phyloP scores from a whole-genome alignment of 345 rosid genomes.

The Citrus medica region DNA sequence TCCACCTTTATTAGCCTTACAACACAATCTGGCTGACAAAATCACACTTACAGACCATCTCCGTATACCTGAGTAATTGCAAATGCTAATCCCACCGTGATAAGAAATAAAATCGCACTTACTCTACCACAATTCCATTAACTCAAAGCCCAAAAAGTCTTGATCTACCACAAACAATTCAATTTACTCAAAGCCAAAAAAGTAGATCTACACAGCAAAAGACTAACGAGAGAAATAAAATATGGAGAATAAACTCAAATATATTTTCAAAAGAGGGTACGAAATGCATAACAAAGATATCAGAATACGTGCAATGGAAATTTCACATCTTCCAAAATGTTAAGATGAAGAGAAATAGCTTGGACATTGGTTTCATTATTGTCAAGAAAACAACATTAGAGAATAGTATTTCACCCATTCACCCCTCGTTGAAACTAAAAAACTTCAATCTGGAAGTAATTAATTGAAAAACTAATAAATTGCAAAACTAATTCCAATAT shows the following conservation, averaged over 20 bases:
- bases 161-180: not conserved
- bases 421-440: slow-evolving; percentile 14
- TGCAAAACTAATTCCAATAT: slow-evolving; percentile 12
- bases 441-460: slow-evolving; percentile 9
- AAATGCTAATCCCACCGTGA: not conserved
- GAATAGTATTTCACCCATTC: slow-evolving; percentile 2
- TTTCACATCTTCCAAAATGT: slow-evolving; percentile 1
- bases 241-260: not conserved
- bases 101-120: not conserved
- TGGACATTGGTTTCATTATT: slow-evolving; percentile 25
- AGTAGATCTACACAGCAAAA: not conserved
- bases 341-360: slow-evolving; percentile 12
- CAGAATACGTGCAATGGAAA: not conserved
- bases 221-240: not conserved
- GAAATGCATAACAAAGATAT: not conserved
- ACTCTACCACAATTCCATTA: not conserved
- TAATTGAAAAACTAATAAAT: slow-evolving; percentile 12
- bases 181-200: not conserved
- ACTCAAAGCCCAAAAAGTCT: not conserved
- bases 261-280: not conserved
- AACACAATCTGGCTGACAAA: not conserved
- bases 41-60: not conserved
- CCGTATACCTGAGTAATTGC: not conserved
- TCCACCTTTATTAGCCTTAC: not conserved
- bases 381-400: slow-evolving; percentile 16